Conservation (phyloP, 106 monocot species). For the Ottelia alismoides region DNA sequence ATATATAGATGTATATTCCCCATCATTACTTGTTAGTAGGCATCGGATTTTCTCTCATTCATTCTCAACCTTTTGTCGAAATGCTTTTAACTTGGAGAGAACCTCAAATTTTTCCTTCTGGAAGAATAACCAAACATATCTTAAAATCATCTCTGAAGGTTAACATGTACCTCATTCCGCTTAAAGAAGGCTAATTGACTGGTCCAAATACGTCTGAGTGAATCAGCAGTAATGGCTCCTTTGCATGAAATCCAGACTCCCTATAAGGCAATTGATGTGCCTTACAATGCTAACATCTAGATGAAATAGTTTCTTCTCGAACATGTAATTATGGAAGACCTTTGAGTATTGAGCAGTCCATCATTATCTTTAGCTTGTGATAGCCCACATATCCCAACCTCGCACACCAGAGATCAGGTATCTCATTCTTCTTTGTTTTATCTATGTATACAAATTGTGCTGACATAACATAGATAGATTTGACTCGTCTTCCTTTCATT, state of each 20-base stretch:
- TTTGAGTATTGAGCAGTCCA: slow-evolving; percentile 7
- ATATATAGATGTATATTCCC: slow-evolving; percentile 1
- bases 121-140: slow-evolving; percentile 18
- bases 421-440: slow-evolving; percentile 15
- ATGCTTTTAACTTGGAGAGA: slow-evolving; percentile 12
- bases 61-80: slow-evolving; percentile 1
- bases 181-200: slow-evolving; percentile 11
- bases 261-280: slow-evolving; percentile 16
- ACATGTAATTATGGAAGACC: slow-evolving; percentile 8
- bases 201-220: slow-evolving; percentile 11
- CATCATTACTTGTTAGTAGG: slow-evolving; percentile 5
- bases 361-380: slow-evolving; percentile 9
- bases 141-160: slow-evolving; percentile 18
- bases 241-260: too few relatives aligned
- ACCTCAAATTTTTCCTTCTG: slow-evolving; percentile 14
- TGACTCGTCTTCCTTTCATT: not conserved
- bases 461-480: slow-evolving; percentile 8
- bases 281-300: slow-evolving; percentile 14
- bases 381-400: slow-evolving; percentile 16
- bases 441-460: slow-evolving; percentile 8
- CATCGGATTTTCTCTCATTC: slow-evolving; percentile 1
- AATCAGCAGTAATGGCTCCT: slow-evolving; percentile 10
- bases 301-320: slow-evolving; percentile 3
- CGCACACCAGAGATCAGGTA: slow-evolving; percentile 13
- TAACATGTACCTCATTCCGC: slow-evolving; percentile 10